Evolutionary conservation across 768 basidiomycete species (phyloP).

Genomic region (Leccinum subtestaceum): DNA sequence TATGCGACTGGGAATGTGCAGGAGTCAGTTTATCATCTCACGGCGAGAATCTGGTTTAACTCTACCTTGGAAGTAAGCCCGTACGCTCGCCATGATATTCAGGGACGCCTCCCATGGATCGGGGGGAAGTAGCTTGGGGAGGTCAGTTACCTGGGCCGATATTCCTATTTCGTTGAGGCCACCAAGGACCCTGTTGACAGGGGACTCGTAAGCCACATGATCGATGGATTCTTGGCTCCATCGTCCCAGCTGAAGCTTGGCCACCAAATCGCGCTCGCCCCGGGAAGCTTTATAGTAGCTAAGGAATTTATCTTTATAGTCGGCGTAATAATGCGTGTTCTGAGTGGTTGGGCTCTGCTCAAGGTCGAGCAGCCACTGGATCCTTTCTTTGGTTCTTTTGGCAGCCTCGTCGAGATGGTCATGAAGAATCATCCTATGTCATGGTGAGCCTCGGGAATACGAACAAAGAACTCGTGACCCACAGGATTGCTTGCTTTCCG

Average conservation of each 20-base stretch:
- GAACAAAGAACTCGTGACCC: constrained; percentile 9
- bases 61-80: constrained; percentile 73
- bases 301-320: constrained; percentile 51
- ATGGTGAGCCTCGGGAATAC: neutral
- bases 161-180: constrained; percentile 27
- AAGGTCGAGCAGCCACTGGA: constrained; percentile 49
- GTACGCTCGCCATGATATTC: constrained; percentile 68
- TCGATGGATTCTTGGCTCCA: neutral
- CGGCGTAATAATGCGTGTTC: constrained; percentile 49
- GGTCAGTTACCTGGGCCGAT: constrained; percentile 37
- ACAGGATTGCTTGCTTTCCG: constrained; percentile 49
- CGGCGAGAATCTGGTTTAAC: neutral
- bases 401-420: constrained; percentile 49
- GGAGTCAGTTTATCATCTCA: neutral
- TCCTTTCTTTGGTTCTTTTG: constrained; percentile 36
- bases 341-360: constrained; percentile 51
- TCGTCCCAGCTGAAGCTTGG: constrained; percentile 3
- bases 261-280: constrained; percentile 5
- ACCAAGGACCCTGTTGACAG: constrained; percentile 32
- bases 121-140: constrained; percentile 47
- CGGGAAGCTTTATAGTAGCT: constrained; percentile 42
- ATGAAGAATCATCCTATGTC: constrained; percentile 43
- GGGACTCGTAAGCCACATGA: rapidly evolving
- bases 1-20: constrained; percentile 40
- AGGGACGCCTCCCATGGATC: constrained; percentile 57